Evolutionary conservation across 2,329 filamentous ascomycete genomes (phyloP).

Genomic region (Pochonia chlamydosporia): DNA sequence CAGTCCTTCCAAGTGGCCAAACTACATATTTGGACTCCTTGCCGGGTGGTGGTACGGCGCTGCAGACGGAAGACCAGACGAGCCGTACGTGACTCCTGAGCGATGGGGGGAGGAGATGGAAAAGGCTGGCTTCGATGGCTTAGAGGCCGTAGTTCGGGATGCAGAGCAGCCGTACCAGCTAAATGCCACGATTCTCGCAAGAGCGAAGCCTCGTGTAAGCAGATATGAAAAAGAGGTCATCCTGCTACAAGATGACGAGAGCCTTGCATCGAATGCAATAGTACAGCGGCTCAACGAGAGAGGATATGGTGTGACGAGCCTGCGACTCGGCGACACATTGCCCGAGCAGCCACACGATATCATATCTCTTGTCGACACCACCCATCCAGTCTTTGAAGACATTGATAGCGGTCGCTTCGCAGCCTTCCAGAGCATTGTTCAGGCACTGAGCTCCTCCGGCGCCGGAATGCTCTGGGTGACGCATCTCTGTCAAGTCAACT

Average conservation of each 20-base stretch:
- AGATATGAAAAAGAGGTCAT: too few relatives aligned
- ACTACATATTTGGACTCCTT: conserved; percentile 5
- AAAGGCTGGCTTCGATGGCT: neutral
- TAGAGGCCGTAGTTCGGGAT: neutral
- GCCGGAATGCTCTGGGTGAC: conserved; percentile 24
- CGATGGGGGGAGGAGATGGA: conserved; percentile 2
- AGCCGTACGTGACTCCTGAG: neutral
- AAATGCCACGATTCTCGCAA: conserved; percentile 1
- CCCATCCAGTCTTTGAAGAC: conserved; percentile 15
- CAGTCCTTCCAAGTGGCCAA: neutral
- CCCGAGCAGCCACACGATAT: too few relatives aligned
- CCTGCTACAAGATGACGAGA: neutral
- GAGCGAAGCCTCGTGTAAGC: neutral
- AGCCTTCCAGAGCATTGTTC: conserved; percentile 7
- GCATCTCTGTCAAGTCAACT: conserved; percentile 16
- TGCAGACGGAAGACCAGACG: neutral
- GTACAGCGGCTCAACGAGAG: too few relatives aligned
- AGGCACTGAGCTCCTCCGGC: neutral
- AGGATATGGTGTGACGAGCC: too few relatives aligned
- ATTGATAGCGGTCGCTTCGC: conserved; percentile 6
- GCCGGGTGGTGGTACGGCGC: conserved; percentile 1
- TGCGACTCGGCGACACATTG: too few relatives aligned
- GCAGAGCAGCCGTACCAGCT: neutral
- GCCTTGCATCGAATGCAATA: too few relatives aligned
- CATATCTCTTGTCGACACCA: too few relatives aligned